Conservation (phyloP, 257 asterid genomes). For the Schizonepeta tenuifolia region DNA sequence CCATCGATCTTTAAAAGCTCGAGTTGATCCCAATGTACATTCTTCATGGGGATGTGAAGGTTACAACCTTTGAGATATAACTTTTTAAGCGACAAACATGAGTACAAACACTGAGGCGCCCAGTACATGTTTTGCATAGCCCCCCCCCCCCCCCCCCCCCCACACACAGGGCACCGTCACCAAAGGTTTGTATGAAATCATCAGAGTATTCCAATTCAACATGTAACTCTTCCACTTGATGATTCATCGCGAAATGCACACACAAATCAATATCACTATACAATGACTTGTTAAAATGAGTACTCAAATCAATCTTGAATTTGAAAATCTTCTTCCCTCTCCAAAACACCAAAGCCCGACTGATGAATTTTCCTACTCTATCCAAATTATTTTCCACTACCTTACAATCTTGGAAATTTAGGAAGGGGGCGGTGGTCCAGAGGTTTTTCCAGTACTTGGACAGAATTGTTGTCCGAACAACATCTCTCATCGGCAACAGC, state of each 20-base stretch:
- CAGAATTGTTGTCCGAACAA: neutral
- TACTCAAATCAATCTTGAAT: neutral
- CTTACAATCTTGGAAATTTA: neutral
- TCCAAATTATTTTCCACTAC: neutral
- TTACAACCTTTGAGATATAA: neutral
- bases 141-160: no score
- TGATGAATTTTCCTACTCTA: neutral
- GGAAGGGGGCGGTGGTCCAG: neutral
- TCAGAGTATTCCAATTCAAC: neutral
- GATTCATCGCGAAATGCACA: neutral
- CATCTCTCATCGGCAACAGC: neutral
- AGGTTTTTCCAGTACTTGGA: neutral
- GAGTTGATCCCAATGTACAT: neutral
- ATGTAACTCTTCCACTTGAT: neutral
- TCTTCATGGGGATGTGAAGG: neutral
- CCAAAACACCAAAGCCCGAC: constrained; percentile 4
- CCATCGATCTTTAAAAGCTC: neutral
- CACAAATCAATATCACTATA: neutral
- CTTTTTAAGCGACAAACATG: neutral
- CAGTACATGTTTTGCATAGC: no score
- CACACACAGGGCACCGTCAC: no score
- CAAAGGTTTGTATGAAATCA: no score
- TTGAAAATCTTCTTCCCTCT: neutral
- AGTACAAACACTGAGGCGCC: neutral
- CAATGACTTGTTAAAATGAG: neutral